phyloP scores from a whole-genome alignment of 1,139 yeast species.

The Meyerozyma elateridarum region DNA sequence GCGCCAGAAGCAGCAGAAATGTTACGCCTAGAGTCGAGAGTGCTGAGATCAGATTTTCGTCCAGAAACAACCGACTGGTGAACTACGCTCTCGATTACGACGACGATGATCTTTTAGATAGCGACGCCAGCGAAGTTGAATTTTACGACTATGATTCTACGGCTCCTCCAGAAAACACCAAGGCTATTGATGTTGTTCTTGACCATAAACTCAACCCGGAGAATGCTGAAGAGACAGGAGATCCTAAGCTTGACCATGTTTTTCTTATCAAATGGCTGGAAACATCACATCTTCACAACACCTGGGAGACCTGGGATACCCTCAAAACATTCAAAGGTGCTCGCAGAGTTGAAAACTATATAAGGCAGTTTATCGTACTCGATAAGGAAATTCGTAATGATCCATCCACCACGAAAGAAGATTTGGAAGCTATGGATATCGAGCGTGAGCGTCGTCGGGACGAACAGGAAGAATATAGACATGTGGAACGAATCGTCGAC shows the following conservation, averaged over 20 bases:
- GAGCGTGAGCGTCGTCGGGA: constrained; percentile 83
- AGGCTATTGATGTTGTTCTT: constrained; percentile 48
- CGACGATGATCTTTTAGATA: constrained; percentile 58
- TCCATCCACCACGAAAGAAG: constrained; percentile 80
- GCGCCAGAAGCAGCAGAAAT: constrained; percentile 8
- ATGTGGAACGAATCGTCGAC: constrained; percentile 86
- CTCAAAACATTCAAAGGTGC: constrained; percentile 63
- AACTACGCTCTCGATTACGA: constrained; percentile 75
- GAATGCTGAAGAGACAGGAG: constrained; percentile 37
- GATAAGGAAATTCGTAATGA: constrained; percentile 77
- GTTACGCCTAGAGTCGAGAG: constrained; percentile 15
- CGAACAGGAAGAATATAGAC: constrained; percentile 76
- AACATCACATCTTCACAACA: constrained; percentile 86
- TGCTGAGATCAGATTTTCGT: constrained; percentile 65
- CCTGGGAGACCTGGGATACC: constrained; percentile 78
- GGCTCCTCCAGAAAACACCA: constrained; percentile 33
- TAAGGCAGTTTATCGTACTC: constrained; percentile 65
- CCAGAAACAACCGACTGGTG: constrained; percentile 63
- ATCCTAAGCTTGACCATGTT: constrained; percentile 56
- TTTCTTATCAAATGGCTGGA: constrained; percentile 84
- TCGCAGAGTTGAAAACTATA: constrained; percentile 86
- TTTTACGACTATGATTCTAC: constrained; percentile 34
- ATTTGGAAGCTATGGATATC: constrained; percentile 86
- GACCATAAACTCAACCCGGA: constrained; percentile 45
- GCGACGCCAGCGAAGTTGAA: constrained; percentile 35